Evolutionary conservation across 1,139 yeast species (phyloP).

Genomic region (Magnusiomyces suaveolens): DNA sequence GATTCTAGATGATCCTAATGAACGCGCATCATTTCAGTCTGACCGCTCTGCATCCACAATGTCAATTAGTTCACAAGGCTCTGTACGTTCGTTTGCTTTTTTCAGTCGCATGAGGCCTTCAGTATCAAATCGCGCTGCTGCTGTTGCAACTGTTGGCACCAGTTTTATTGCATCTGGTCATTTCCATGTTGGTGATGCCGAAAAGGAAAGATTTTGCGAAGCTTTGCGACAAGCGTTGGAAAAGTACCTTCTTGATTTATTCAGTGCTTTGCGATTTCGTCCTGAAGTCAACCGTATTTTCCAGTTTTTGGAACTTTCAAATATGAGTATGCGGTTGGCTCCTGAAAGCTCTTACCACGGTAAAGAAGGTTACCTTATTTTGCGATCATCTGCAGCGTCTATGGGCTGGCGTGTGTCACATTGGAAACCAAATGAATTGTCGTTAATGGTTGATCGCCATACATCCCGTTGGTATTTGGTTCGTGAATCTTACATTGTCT

Average conservation of each 20-base stretch:
- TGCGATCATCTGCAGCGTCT: constrained; percentile 71
- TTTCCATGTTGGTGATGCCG: constrained; percentile 9
- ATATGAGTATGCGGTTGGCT: constrained; percentile 72
- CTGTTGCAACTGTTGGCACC: not conserved
- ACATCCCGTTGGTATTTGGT: constrained; percentile 87
- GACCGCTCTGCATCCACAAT: not conserved
- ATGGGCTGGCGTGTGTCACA: constrained; percentile 97
- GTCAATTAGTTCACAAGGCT: constrained; percentile 1
- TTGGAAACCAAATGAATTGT: constrained; percentile 63
- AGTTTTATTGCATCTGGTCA: not conserved
- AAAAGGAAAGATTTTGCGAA: constrained; percentile 33
- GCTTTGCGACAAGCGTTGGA: constrained; percentile 10
- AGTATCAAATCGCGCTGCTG: not conserved
- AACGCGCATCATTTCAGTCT: not conserved
- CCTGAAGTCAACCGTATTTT: constrained; percentile 78
- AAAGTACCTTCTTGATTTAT: constrained; percentile 53
- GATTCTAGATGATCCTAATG: not conserved
- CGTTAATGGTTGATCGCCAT: constrained; percentile 70
- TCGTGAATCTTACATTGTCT: constrained; percentile 73
- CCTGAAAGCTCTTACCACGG: constrained; percentile 78
- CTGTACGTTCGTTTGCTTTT: not conserved
- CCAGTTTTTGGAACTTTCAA: constrained; percentile 82
- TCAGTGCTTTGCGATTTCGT: constrained; percentile 50
- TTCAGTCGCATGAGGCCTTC: constrained; percentile 1
- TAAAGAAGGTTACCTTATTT: constrained; percentile 76